Conservation (phyloP, 148 eudicot genomes). For the Polygonum aviculare region DNA sequence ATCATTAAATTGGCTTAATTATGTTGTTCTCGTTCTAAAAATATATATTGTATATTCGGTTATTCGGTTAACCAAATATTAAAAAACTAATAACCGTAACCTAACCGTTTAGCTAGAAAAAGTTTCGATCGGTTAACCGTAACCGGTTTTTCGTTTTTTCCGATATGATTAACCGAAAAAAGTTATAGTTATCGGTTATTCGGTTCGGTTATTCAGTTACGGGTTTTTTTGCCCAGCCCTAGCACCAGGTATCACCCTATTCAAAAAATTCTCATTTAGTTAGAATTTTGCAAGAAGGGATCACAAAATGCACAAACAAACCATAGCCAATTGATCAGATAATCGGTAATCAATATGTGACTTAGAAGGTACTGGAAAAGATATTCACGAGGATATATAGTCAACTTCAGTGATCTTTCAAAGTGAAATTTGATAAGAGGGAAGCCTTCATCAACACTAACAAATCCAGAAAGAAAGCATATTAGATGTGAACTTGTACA, state of each 20-base stretch:
- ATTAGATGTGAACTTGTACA: background rate
- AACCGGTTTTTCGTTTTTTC: too few species aligned
- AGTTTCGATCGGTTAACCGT: too few species aligned
- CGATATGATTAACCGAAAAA: too few species aligned
- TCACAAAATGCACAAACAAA: slow-evolving; percentile 5
- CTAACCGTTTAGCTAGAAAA: too few species aligned
- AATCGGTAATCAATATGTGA: background rate
- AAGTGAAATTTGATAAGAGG: slow-evolving; percentile 34
- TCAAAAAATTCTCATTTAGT: background rate
- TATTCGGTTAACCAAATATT: too few species aligned
- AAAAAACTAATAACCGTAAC: too few species aligned
- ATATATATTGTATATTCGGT: too few species aligned
- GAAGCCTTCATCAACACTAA: slow-evolving; percentile 41
- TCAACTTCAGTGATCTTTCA: slow-evolving; percentile 26
- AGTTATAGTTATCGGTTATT: too few species aligned
- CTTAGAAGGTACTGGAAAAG: slow-evolving; percentile 34
- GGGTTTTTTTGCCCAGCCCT: too few species aligned
- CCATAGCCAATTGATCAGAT: background rate
- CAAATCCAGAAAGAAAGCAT: background rate
- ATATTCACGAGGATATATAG: slow-evolving; percentile 40
- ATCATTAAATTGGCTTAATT: too few species aligned
- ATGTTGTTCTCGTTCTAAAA: too few species aligned
- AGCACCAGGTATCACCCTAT: slow-evolving; percentile 25
- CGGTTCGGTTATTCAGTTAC: too few species aligned
- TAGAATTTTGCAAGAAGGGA: background rate